phyloP scores from a whole-genome alignment of 495 filamentous ascomycete species.

The Xylona heveae region DNA sequence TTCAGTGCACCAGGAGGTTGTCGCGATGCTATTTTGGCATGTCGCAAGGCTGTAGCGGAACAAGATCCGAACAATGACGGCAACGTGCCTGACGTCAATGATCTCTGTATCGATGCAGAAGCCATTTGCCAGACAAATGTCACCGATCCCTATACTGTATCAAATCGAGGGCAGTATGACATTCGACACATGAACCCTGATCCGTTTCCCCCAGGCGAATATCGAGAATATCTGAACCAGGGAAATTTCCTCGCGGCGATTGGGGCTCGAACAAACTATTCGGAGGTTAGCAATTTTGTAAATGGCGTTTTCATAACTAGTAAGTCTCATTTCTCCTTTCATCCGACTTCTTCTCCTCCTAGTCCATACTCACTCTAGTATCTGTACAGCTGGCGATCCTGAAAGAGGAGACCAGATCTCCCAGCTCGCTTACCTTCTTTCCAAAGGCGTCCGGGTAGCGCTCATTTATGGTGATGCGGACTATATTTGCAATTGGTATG shows the following conservation, averaged over 20 bases:
- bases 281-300: constrained; percentile 8
- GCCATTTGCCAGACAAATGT: constrained; percentile 24
- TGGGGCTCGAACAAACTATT: constrained; percentile 11
- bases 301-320: too few species aligned
- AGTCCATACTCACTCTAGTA: constrained; percentile 9
- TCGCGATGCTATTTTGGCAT: constrained; percentile 25
- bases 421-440: constrained; percentile 29
- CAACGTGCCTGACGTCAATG: constrained; percentile 23
- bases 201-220: constrained; percentile 13
- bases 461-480: constrained; percentile 27
- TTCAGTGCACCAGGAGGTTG: constrained; percentile 29
- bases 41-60: constrained; percentile 19
- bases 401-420: constrained; percentile 23
- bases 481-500: constrained; percentile 47
- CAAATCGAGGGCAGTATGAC: constrained; percentile 20
- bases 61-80: constrained; percentile 25
- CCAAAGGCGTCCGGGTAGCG: constrained; percentile 20
- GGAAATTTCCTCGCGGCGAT: constrained; percentile 12
- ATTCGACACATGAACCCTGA: constrained; percentile 12
- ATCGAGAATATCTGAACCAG: constrained; percentile 14
- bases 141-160: constrained; percentile 21
- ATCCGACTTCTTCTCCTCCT: too few species aligned
- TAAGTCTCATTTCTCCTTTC: too few species aligned
- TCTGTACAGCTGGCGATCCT: constrained; percentile 24
- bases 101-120: constrained; percentile 22